phyloP scores from a whole-genome alignment of 2,329 filamentous ascomycete genomes.

The Plectosphaerella cucumerina region DNA sequence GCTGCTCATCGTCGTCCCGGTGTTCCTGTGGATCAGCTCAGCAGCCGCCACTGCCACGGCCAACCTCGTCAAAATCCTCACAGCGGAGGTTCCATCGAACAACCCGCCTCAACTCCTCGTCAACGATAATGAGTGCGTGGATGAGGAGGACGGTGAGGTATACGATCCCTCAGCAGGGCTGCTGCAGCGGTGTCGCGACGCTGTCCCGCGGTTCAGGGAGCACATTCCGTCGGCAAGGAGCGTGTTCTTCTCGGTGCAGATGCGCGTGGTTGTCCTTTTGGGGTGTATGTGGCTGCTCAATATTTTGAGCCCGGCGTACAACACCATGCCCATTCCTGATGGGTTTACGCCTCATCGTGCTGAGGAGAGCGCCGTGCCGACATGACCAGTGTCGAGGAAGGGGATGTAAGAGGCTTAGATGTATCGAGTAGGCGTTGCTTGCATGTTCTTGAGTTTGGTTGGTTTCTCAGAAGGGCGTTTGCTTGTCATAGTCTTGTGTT shows the following conservation, averaged over 20 bases:
- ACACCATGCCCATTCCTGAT: background rate
- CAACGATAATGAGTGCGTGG: background rate
- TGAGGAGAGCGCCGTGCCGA: background rate
- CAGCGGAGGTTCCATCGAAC: background rate
- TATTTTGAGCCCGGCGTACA: background rate
- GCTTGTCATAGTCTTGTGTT: too few relatives aligned
- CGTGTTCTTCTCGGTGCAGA: background rate
- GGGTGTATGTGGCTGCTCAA: conserved; percentile 1
- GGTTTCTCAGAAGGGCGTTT: too few relatives aligned
- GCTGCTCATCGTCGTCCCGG: conserved; percentile 17
- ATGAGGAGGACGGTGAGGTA: background rate
- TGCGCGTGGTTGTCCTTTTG: background rate
- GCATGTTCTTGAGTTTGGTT: too few relatives aligned
- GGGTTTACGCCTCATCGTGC: conserved; percentile 1
- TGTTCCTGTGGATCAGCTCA: conserved; percentile 24
- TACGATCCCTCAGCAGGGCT: background rate
- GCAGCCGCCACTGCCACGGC: conserved; percentile 18
- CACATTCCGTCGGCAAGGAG: background rate
- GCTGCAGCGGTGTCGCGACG: background rate
- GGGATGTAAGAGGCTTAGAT: too few relatives aligned
- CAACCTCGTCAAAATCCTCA: conserved; percentile 17
- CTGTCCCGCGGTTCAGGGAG: background rate
- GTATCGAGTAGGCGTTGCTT: too few relatives aligned
- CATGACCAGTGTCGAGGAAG: too few relatives aligned
- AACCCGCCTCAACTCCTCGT: background rate